Evolutionary conservation across 768 basidiomycete species (phyloP).

Genomic region (Leccinum truebloodii): DNA sequence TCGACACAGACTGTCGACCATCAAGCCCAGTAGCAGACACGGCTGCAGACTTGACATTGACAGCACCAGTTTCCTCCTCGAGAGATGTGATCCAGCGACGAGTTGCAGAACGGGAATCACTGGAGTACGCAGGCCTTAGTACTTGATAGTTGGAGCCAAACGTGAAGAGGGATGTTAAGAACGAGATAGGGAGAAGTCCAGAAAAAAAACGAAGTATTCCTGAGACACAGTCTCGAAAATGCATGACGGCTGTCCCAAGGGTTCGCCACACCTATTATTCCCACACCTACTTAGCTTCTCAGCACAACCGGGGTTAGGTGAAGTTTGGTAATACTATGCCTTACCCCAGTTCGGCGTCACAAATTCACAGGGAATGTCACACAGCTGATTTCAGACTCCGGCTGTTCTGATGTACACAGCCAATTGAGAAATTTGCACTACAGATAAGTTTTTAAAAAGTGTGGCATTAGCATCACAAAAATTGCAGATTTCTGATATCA

Average conservation of each 20-base stretch:
- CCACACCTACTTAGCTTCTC: too few species aligned
- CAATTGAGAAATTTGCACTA: too few species aligned
- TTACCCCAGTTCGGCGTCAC: too few species aligned
- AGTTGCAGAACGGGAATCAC: conserved; percentile 51
- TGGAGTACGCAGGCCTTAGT: conserved; percentile 34
- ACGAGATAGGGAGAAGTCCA: conserved; percentile 63
- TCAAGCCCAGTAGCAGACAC: conserved; percentile 41
- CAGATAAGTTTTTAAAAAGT: too few species aligned
- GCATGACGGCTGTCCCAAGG: background rate
- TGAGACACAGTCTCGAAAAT: conserved; percentile 35
- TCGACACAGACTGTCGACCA: conserved; percentile 47
- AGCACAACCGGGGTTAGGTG: too few species aligned
- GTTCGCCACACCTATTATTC: too few species aligned
- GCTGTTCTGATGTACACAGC: too few species aligned
- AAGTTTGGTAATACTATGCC: too few species aligned
- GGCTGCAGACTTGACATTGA: conserved; percentile 48
- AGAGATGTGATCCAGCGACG: conserved; percentile 80
- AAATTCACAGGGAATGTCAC: too few species aligned
- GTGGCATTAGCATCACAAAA: too few species aligned
- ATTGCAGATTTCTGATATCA: too few species aligned
- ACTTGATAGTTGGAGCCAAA: conserved; percentile 44
- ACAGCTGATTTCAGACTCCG: too few species aligned
- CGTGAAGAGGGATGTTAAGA: conserved; percentile 57
- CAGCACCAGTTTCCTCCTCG: conserved; percentile 84
- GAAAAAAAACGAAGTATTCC: conserved; percentile 66